Evolutionary conservation across 306 rosid genomes (phyloP).

Genomic region (Lathyrus sativus): DNA sequence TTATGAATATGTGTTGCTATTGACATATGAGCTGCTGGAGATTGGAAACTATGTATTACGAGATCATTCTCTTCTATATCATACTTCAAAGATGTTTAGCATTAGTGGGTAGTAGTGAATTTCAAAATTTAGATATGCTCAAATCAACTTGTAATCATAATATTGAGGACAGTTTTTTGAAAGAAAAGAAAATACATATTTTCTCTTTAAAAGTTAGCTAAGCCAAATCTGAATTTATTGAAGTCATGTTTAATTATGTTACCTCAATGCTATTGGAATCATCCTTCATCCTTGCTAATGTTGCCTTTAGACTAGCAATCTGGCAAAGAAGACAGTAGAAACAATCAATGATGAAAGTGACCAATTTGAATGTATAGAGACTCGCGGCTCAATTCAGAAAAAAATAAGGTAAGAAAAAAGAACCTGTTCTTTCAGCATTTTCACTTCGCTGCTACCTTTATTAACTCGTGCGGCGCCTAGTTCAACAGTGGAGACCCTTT

Average conservation of each 20-base stretch:
- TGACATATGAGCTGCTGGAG: neutral
- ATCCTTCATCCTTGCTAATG: conserved; percentile 61
- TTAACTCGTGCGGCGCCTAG: conserved; percentile 91
- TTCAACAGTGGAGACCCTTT: conserved; percentile 88
- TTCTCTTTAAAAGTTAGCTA: conserved; percentile 6
- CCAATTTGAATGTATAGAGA: conserved; percentile 3
- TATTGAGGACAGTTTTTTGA: neutral
- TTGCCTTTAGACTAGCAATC: conserved; percentile 76
- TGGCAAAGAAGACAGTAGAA: conserved; percentile 37
- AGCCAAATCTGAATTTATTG: neutral
- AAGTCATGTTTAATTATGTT: conserved; percentile 25
- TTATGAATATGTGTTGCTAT: conserved; percentile 8
- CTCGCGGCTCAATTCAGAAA: neutral
- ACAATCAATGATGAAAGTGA: conserved; percentile 10
- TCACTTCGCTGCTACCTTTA: conserved; percentile 72
- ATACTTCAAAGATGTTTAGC: neutral
- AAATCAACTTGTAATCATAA: neutral
- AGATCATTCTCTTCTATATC: conserved; percentile 5
- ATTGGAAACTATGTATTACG: neutral
- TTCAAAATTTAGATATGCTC: conserved; percentile 15
- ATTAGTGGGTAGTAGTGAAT: neutral
- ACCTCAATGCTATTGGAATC: conserved; percentile 62
- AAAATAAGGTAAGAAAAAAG: conserved; percentile 8
- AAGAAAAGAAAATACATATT: neutral
- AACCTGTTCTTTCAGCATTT: conserved; percentile 95